Evolutionary conservation across 768 basidiomycete species (phyloP), one percentile per base, ranked within the genome.

Genomic region (Daedaleopsis nitida): DNA sequence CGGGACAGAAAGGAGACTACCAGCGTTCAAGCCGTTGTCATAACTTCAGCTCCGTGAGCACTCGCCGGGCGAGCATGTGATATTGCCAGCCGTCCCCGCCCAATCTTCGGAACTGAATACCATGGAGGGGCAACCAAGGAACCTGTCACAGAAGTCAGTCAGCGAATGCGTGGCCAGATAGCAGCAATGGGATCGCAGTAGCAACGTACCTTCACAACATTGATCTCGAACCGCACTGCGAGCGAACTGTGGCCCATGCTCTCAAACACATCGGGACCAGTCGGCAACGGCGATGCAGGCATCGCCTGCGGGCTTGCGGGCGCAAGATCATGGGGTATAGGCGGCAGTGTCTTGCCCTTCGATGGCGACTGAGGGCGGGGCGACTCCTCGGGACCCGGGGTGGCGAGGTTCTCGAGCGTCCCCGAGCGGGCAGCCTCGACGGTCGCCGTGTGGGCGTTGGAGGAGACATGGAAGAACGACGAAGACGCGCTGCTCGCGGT

Each of bases 41-140:
- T 80, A 94, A 76, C 76, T 94, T 94, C 72, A 94, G 81, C 73
- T 94, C 92, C 42, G 92, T 94, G 67, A 94, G 76, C 43, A 94
- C 92, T 60, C 92, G 82, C 66, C 92, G 82, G 23, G 92, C 95
- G 43, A 98, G 83, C 92, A 94, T 94, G 72, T 96, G 94, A 74
- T 98, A 98, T 75, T 97, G 94, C 95, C 95, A 98, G 0, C 90
- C 92, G 66, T 96, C 92, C 1, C 96, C 96, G 27, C 91, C 85
- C 1, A 88, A 84, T 62, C 96, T 82, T 51, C 96, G 86, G 78
- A 98, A 98, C 70, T 98, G 96, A 48, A 98, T 90, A 3, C 96
- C 96, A 74, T 98, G 92, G 19, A 98, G 76, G 3, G 94, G 94
- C 52, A 98, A 77, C 87, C 88, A 93, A 48, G 94, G 94, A 3